These are phyloP conservation scores for Xylariomycetidae sp. DNA, from an alignment of 2,329 filamentous ascomycete species.

Conservation along the genomic window DNA sequence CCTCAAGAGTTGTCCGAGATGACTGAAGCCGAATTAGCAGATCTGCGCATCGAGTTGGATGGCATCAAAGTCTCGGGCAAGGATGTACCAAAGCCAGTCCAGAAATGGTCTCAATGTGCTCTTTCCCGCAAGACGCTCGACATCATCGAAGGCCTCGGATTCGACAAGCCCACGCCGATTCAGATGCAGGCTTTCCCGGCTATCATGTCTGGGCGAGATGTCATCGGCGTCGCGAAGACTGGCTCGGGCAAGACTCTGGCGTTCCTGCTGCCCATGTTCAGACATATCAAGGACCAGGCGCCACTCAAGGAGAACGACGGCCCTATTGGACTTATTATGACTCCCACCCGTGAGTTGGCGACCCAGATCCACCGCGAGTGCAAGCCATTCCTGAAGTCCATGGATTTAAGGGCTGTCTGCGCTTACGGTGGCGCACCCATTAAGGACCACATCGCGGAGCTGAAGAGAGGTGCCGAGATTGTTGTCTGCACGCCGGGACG, in stretches of 20 bases:
- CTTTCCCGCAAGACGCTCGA: constrained; percentile 81
- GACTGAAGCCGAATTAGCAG: constrained; percentile 76
- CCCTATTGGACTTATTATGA: constrained; percentile 82
- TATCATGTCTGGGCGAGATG: constrained; percentile 92
- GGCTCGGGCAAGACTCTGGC: constrained; percentile 97
- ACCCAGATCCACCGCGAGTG: constrained; percentile 92
- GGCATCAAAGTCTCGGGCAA: constrained; percentile 90
- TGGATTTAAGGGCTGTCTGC: constrained; percentile 80
- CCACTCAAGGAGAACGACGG: constrained; percentile 79
- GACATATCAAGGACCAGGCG: constrained; percentile 91
- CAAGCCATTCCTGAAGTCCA: constrained; percentile 85
- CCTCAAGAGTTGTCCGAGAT: constrained; percentile 77
- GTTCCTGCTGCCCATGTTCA: constrained; percentile 93
- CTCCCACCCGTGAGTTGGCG: constrained; percentile 88
- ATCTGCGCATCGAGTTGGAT: constrained; percentile 80
- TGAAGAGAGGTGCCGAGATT: constrained; percentile 92
- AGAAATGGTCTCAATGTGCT: constrained; percentile 95
- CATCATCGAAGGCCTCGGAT: constrained; percentile 74
- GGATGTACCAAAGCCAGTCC: constrained; percentile 85
- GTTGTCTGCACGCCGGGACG: constrained; percentile 92
- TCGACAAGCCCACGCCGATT: constrained; percentile 85
- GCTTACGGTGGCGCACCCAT: constrained; percentile 94
- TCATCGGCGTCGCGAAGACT: constrained; percentile 94
- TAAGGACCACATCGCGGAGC: constrained; percentile 92
- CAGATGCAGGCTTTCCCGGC: constrained; percentile 92